Evolutionary conservation across 1,284 basidiomycete species (phyloP).

Genomic region (Meira miltonrushii): DNA sequence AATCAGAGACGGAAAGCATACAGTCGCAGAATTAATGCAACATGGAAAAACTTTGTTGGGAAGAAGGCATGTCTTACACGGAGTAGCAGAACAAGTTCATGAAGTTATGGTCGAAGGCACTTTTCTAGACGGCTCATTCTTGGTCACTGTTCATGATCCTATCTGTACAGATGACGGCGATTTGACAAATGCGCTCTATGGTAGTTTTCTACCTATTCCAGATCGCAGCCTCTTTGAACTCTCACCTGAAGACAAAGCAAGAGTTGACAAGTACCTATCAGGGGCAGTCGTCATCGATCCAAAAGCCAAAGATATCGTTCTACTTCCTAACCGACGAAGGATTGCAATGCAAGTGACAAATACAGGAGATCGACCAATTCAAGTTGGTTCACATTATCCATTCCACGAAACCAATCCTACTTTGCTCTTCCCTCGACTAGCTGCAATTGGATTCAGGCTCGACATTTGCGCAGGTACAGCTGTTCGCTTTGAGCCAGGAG

Average conservation of each 20-base stretch:
- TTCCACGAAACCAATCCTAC: conserved; percentile 84
- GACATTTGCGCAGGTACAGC: conserved; percentile 92
- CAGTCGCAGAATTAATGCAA: conserved; percentile 80
- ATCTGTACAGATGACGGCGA: conserved; percentile 70
- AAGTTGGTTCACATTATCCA: conserved; percentile 65
- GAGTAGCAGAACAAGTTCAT: conserved; percentile 53
- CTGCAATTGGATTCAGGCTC: conserved; percentile 76
- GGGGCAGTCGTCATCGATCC: conserved; percentile 31
- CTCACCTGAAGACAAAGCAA: not conserved
- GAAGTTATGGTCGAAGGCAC: conserved; percentile 52
- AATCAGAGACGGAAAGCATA: conserved; percentile 86
- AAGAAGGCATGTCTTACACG: conserved; percentile 78
- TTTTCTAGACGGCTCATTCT: conserved; percentile 46
- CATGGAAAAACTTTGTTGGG: conserved; percentile 73
- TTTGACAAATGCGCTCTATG: conserved; percentile 76
- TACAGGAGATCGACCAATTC: conserved; percentile 87
- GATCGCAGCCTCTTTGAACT: conserved; percentile 55
- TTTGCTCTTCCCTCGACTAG: conserved; percentile 74
- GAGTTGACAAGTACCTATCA: conserved; percentile 20
- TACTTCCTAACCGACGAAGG: conserved; percentile 70
- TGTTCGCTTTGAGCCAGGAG: conserved; percentile 92
- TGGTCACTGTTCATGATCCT: conserved; percentile 66
- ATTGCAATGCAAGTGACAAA: conserved; percentile 77
- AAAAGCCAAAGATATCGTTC: conserved; percentile 59
- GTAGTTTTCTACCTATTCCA: conserved; percentile 83